These are phyloP conservation scores for Tubosaeta sp. DNA, from an alignment of 768 basidiomycete species.

Conservation along the genomic window DNA sequence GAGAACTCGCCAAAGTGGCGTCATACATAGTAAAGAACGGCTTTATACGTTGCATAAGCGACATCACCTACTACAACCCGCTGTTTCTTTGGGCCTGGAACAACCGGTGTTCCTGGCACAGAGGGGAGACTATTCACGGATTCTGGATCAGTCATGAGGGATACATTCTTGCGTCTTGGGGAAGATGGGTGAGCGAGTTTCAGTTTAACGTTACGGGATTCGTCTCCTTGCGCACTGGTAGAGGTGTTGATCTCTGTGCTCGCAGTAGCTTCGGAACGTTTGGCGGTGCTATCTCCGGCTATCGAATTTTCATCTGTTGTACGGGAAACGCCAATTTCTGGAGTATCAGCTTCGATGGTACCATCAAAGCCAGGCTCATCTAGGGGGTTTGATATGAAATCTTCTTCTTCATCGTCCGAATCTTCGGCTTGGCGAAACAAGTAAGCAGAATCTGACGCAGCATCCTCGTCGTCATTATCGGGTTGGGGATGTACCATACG, in stretches of 20 bases:
- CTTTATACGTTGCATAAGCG: conserved; percentile 59
- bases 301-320: background rate
- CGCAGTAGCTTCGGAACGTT: conserved; percentile 2
- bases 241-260: background rate
- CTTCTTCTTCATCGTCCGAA: conserved; percentile 53
- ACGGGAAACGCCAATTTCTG: conserved; percentile 5
- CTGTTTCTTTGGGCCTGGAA: conserved; percentile 47
- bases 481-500: conserved; percentile 18
- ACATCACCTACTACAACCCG: conserved; percentile 53
- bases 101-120: background rate
- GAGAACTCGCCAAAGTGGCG: background rate
- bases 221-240: conserved; percentile 6
- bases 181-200: conserved; percentile 40
- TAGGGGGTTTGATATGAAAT: conserved; percentile 32
- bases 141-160: conserved; percentile 16
- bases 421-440: conserved; percentile 39
- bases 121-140: background rate
- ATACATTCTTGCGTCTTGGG: conserved; percentile 28
- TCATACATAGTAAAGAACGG: conserved; percentile 74
- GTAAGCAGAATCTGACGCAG: conserved; percentile 48
- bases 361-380: conserved; percentile 32
- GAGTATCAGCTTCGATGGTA: conserved; percentile 20
- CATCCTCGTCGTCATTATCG: conserved; percentile 37
- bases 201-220: conserved; percentile 27
- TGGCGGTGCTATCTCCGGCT: conserved; percentile 3